Evolutionary conservation across 2,329 filamentous ascomycete genomes (phyloP).

Genomic region (Arthrobotrys pseudoclavata): DNA sequence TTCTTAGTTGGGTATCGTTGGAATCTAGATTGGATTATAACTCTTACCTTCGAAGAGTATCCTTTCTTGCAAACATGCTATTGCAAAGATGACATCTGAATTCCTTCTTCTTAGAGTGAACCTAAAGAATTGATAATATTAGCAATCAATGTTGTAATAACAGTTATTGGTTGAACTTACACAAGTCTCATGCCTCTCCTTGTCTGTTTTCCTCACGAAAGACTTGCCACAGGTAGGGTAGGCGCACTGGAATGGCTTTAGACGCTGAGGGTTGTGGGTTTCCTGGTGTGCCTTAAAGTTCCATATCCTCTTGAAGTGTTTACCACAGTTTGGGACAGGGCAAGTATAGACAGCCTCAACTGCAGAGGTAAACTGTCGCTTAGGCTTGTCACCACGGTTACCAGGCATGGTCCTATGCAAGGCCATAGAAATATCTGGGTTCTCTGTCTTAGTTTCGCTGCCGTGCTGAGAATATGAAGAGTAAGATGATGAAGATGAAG

Average conservation of each 20-base stretch:
- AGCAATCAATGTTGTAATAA: constrained; percentile 67
- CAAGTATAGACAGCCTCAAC: constrained; percentile 81
- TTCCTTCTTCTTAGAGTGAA: constrained; percentile 80
- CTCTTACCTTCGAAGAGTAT: constrained; percentile 81
- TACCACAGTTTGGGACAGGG: constrained; percentile 75
- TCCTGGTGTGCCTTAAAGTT: constrained; percentile 90
- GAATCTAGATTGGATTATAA: neutral
- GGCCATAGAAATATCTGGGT: constrained; percentile 56
- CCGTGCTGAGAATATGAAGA: constrained; percentile 30
- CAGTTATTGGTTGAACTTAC: constrained; percentile 66
- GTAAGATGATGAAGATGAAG: constrained; percentile 52
- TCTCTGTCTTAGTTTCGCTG: constrained; percentile 41
- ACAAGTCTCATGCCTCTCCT: constrained; percentile 72
- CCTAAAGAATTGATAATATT: constrained; percentile 70
- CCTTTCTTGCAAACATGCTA: constrained; percentile 81
- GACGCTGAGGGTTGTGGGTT: constrained; percentile 80
- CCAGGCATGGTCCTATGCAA: constrained; percentile 51
- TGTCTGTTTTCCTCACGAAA: constrained; percentile 86
- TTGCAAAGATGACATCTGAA: constrained; percentile 79
- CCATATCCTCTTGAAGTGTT: constrained; percentile 84
- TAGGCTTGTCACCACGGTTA: constrained; percentile 59
- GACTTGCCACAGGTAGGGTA: constrained; percentile 77
- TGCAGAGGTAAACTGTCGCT: constrained; percentile 71
- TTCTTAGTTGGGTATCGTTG: constrained; percentile 29
- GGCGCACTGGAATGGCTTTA: constrained; percentile 78